Conservation (phyloP, 345 rosid species). For the Mangifera indica region DNA sequence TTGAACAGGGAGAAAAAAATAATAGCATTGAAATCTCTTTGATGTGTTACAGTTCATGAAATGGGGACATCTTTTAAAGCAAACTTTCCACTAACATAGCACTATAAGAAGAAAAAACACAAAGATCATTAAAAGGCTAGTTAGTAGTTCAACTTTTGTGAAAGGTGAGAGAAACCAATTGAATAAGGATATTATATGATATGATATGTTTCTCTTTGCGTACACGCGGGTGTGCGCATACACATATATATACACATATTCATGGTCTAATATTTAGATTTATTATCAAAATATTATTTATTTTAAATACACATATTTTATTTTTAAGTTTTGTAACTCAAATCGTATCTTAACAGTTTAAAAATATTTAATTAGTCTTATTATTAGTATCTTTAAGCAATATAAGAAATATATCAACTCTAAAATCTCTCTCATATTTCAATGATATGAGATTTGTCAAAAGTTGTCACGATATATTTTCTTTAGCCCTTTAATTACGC, state of each 20-base stretch:
- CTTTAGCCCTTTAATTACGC: neutral
- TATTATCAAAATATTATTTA: too few relatives aligned
- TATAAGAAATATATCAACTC: too few relatives aligned
- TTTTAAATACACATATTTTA: too few relatives aligned
- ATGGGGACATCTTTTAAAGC: neutral
- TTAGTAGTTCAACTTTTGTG: neutral
- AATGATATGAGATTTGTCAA: too few relatives aligned
- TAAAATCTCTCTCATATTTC: too few relatives aligned
- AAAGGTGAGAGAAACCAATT: constrained; percentile 7
- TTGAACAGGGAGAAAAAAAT: neutral
- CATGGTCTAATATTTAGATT: too few relatives aligned
- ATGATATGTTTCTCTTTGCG: neutral
- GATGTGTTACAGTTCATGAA: neutral
- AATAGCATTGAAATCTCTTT: neutral
- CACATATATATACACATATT: neutral
- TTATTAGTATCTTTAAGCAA: too few relatives aligned
- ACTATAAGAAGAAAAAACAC: neutral
- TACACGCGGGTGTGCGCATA: too few relatives aligned
- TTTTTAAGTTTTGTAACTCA: too few relatives aligned
- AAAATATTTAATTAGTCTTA: too few relatives aligned
- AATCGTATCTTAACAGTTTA: too few relatives aligned
- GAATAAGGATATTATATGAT: neutral
- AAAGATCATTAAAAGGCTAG: neutral
- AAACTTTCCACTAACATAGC: neutral
- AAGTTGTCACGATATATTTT: too few relatives aligned